A percentile compares a stretch with the other conserved stretches of the same genome.
Evolutionary conservation across 345 rosid genomes (phyloP).

Genomic region (Citropsis articulata): DNA sequence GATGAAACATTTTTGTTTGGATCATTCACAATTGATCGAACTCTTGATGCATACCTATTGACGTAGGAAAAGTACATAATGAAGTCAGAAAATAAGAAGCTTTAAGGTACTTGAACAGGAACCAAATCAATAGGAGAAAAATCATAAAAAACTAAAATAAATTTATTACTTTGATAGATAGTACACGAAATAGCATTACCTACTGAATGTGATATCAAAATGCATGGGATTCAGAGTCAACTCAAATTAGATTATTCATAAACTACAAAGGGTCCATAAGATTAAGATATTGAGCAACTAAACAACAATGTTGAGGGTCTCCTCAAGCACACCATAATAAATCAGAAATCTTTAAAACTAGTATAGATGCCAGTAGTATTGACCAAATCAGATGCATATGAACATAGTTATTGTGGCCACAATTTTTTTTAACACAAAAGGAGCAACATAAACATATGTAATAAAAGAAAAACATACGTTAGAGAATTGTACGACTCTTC

Average conservation of each 20-base stretch:
- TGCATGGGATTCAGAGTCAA: not conserved
- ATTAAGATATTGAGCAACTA: not conserved
- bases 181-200: not conserved
- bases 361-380: not conserved
- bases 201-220: not conserved
- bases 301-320: not conserved
- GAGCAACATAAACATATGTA: not conserved
- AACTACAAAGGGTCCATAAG: not conserved
- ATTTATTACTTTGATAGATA: too few species aligned
- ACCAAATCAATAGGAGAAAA: not conserved
- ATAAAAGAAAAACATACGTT: conserved; percentile 42
- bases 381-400: not conserved
- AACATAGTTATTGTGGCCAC: not conserved
- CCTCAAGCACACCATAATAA: not conserved
- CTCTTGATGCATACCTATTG: conserved; percentile 87
- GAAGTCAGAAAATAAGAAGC: not conserved
- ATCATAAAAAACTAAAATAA: not conserved
- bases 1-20: conserved; percentile 83
- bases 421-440: not conserved
- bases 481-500: conserved; percentile 91
- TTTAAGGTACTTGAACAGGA: not conserved
- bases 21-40: conserved; percentile 83
- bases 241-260: not conserved
- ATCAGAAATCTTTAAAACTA: not conserved
- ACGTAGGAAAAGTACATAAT: not conserved